These are phyloP conservation scores for Xylaria multiplex DNA, from an alignment of 2,329 filamentous ascomycete genomes.

Conservation along the genomic window DNA sequence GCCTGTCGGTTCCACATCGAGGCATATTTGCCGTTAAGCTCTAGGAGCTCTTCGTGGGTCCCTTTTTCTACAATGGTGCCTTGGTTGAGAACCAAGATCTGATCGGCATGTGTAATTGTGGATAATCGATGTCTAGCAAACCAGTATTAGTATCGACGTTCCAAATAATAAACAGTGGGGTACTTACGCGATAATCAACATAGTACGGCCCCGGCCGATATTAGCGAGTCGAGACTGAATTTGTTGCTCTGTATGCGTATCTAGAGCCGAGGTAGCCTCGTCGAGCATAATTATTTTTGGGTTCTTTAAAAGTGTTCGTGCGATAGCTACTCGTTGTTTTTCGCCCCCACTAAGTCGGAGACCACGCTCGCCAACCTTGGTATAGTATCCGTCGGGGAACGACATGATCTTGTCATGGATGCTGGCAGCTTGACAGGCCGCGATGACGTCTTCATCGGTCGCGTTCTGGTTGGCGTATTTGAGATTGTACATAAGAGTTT, in stretches of 20 bases:
- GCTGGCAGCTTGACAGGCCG: conserved; percentile 84
- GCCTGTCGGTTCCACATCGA: conserved; percentile 93
- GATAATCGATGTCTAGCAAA: conserved; percentile 76
- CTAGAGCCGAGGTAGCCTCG: conserved; percentile 90
- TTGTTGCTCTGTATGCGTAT: conserved; percentile 91
- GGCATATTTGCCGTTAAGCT: conserved; percentile 76
- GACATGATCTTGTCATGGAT: conserved; percentile 92
- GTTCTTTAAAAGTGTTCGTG: conserved; percentile 90
- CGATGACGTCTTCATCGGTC: conserved; percentile 82
- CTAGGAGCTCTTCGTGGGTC: conserved; percentile 80
- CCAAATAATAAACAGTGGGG: background rate
- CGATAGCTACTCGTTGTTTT: conserved; percentile 93
- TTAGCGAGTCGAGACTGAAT: conserved; percentile 88
- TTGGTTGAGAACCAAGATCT: conserved; percentile 81
- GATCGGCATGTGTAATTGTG: conserved; percentile 85
- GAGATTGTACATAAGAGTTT: conserved; percentile 93
- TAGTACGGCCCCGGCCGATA: conserved; percentile 85
- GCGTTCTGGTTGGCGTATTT: conserved; percentile 86
- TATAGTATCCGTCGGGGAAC: conserved; percentile 88
- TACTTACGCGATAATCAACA: conserved; percentile 91
- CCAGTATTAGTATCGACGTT: conserved; percentile 37
- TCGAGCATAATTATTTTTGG: conserved; percentile 92
- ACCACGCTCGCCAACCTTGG: conserved; percentile 90
- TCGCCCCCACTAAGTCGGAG: conserved; percentile 89
- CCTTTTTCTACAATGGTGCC: conserved; percentile 82